Base-by-base conservation (phyloP, 371 early-diverging fungal genomes). In the Dichotomocladium elegans region DNA sequence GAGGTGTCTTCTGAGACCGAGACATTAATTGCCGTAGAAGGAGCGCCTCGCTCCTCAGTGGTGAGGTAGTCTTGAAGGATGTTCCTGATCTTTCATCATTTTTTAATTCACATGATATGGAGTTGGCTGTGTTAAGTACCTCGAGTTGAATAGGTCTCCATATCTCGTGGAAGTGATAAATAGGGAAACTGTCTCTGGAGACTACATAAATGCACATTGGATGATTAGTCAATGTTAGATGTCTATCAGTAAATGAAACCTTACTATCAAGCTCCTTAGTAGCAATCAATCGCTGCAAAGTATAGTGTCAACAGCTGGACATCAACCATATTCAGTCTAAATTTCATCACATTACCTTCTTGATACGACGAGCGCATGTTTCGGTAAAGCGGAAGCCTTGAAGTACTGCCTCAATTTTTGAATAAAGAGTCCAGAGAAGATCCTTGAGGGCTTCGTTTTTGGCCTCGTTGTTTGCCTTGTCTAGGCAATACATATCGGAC, bases 321-420 rank as follows among this genome's bases (percentile, higher is more conserved):
- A 6, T 3, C 37, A 37, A 37, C 22, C 24, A 33, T 29, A 25
- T 33, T 19, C 29, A 41, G 17, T 42, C 11, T 11, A 31, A 21
- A 27, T n/a, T 17, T 14, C 15, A 21, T 2, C n/a, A 19, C 40
- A n/a, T n/a, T 60, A 75, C 77, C 68, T 70, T 70, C 48, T 68
- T 66, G 7, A 77, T 68, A 21, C 70, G 55, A 47, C 64, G 56
- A 1, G 76, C 66, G 53, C 77, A 64, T 8, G 66, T 66, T 40
- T 84, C 77, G 17, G 92, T 74, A 55, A 87, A 90, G 19, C 84
- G 76, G 57, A 94, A 94, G 21, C 89, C 93, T 45, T 90, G 84
- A 1, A 93, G 63, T 7, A 94, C 88, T 6, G 88, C 79, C 58
- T 92, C 90, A 17, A 94, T 61, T 56, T 91, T 90, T 0, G 87